Base-by-base conservation (phyloP, 2,329 filamentous ascomycete genomes). In the Hirsutella thompsonii region DNA sequence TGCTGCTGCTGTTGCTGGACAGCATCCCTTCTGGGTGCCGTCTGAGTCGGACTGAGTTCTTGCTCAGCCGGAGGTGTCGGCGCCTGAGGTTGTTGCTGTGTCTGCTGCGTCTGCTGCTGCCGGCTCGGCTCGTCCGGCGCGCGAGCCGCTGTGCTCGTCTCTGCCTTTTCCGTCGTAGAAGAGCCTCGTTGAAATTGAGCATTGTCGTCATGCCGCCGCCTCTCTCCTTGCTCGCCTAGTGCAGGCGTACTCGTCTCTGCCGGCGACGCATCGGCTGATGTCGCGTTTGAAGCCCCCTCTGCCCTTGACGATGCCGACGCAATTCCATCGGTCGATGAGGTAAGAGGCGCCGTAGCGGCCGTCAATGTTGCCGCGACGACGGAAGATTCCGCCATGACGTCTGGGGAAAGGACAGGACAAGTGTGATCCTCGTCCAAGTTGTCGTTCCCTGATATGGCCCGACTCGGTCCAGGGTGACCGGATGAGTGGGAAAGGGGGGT, bases 31-130 rank as follows among this genome's bases (percentile, higher is more conserved):
- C 33, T 39, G 9, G 18, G n/a, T 21, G 10, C 28, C 38, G 20
- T 14, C 38, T 20, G 35, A 19, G 35, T 6, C 19, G 35, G 20
- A 20, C 35, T 34, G 18, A 39, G 18, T 29, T 39, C 38, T 19
- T 16, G 29, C 19, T 39, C 38, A 20, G 29, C 38, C 13, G 38
- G 38, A 14, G 38, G 38, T 29, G 38, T 39, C n/a, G 30, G 38
- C 11, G 38, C 38, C 29, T 39, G 38, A 8, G 38, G 30, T 14
- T 34, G 29, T n/a, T 20, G 35, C 29, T 39, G 38, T n/a, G 38
- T 19, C 18, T 34, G 29, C 8, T 20, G 35, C 5, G 11, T 14
- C 5, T 19, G 19, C 11, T 11, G 23, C 23, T 26, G 23, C 23
- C 11, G 23, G 23, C 23, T 11, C 35, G 19, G 20, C 19, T 36